Percentiles rank a stretch among this genome's conserved stretches.
Evolutionary conservation across 2,329 filamentous ascomycete genomes (phyloP).

Genomic region (Neonectria coccinea): DNA sequence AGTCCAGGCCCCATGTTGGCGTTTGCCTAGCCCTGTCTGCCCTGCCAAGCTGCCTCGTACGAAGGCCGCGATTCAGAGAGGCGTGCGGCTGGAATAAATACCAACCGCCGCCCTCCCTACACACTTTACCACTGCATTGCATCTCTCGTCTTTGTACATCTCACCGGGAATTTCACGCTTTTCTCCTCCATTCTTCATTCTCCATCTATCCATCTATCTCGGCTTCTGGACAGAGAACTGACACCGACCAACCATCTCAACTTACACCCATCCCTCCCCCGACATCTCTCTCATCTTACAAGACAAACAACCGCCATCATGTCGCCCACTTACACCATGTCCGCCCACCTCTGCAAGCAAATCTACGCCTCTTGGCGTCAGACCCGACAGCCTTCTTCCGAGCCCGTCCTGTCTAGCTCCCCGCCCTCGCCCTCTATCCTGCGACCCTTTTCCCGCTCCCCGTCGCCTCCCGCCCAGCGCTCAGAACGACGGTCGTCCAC

Average conservation of each 20-base stretch:
- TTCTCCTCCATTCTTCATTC: neutral
- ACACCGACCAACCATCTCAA: slow-evolving; percentile 2
- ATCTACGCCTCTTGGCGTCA: slow-evolving; percentile 70
- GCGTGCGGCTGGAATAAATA: slow-evolving; percentile 29
- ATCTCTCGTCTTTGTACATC: neutral
- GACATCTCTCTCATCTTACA: neutral
- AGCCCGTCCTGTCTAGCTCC: slow-evolving; percentile 47
- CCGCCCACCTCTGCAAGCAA: slow-evolving; percentile 70
- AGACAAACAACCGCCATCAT: slow-evolving; percentile 51
- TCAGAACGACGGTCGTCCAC: slow-evolving; percentile 43
- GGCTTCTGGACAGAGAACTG: neutral
- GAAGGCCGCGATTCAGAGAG: neutral
- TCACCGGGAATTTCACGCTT: neutral
- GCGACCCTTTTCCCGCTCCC: slow-evolving; percentile 43
- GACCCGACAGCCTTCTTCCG: slow-evolving; percentile 56
- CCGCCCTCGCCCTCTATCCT: slow-evolving; percentile 43
- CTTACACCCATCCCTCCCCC: slow-evolving; percentile 9
- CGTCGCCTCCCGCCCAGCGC: slow-evolving; percentile 43
- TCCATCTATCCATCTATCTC: neutral
- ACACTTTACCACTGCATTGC: slow-evolving; percentile 2
- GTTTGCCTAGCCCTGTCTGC: slow-evolving; percentile 10
- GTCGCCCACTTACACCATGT: slow-evolving; percentile 72
- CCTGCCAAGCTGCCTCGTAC: slow-evolving; percentile 6
- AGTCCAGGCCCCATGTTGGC: neutral
- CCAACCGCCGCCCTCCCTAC: slow-evolving; percentile 14